Evolutionary conservation across 495 filamentous ascomycete genomes (phyloP), one percentile per base, ranked within the genome.

Genomic region (Ramalina peruviana): DNA sequence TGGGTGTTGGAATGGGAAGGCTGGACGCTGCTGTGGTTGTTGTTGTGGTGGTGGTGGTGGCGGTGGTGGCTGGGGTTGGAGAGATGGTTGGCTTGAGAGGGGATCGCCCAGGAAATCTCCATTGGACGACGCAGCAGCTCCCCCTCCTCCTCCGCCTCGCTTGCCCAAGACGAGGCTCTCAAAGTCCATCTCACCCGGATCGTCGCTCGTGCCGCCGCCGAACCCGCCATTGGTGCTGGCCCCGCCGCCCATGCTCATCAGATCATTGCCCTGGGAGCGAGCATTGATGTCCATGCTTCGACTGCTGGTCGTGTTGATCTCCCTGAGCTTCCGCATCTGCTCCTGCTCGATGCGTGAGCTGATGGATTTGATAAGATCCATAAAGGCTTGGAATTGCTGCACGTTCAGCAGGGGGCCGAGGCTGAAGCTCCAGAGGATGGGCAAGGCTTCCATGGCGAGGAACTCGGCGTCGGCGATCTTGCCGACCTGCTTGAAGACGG

Each of bases 371-470:
- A 95, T 92, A 19, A 92, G 68, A 3, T 73, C 62, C 85, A 97
- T 98, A 60, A 88, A 96, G 0, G 74, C 66, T 55, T 86, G 80
- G 63, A 97, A 98, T 65, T 96, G 88, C 16, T 79, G 69, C 4
- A 97, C 72, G 57, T 94, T 80, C 7, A 98, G 70, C 13, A 97
- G 70, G 0, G 92, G 92, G 0, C 90, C 92, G 23, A 98, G 73
- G 61, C 81, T 86, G 75, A 98, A 96, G 48, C 67, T 78, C 93
- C 93, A 98, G 5, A 98, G 69, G 30, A 87, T 72, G 0, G 92
- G 93, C 15, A 98, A 67, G 26, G 93, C 78, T 47, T 97, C 90
- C 69, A 92, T 75, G 3, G 93, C 92, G 26, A 96, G 75, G 58
- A 94, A 96, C n/a, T 97, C 92, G 4, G 83, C 72, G 58, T 97